Evolutionary conservation across 495 filamentous ascomycete species (phyloP).

Genomic region (Talaromyces stipitatus): DNA sequence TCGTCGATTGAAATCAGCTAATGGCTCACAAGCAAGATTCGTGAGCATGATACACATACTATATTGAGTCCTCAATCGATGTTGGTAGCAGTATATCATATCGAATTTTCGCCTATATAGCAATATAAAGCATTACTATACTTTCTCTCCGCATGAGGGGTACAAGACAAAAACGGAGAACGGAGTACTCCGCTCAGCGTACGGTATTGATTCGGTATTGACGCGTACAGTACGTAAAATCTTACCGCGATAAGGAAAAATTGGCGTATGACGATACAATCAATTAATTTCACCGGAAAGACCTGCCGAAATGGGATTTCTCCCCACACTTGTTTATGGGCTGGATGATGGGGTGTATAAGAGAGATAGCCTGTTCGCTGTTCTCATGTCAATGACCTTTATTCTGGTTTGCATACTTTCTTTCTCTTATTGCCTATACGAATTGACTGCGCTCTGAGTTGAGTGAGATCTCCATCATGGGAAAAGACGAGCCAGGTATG

Average conservation of each 20-base stretch:
- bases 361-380: background rate
- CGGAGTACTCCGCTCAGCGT: background rate
- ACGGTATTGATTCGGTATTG: background rate
- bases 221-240: background rate
- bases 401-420: background rate
- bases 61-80: too few species aligned
- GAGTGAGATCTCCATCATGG: conserved; percentile 21
- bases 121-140: too few species aligned
- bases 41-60: too few species aligned
- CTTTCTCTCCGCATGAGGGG: background rate
- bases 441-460: background rate
- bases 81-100: too few species aligned
- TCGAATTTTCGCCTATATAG: too few species aligned
- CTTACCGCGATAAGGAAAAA: background rate
- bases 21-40: background rate
- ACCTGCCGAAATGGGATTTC: background rate
- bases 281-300: background rate
- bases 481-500: conserved; percentile 18
- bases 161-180: background rate
- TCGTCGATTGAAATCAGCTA: background rate
- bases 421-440: background rate
- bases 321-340: background rate
- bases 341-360: background rate
- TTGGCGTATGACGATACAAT: background rate
- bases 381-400: background rate